Percentiles rank a stretch among this genome's conserved stretches.
phyloP scores from a whole-genome alignment of 2,329 filamentous ascomycete genomes.

The Fusarium abutilonis region DNA sequence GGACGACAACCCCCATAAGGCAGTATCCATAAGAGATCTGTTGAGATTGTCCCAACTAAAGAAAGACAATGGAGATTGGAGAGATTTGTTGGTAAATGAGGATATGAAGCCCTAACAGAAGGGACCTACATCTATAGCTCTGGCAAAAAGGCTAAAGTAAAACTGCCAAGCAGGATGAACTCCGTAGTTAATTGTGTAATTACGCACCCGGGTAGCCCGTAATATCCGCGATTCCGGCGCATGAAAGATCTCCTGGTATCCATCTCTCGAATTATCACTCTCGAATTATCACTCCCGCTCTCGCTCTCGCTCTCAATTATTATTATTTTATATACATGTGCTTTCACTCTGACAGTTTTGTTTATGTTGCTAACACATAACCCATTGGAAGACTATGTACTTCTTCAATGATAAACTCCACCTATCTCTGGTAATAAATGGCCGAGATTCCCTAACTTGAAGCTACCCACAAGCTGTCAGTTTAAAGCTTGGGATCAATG shows the following conservation, averaged over 20 bases:
- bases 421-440: not conserved
- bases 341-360: too few species aligned
- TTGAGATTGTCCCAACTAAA: slow-evolving; percentile 31
- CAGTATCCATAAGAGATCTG: slow-evolving; percentile 36
- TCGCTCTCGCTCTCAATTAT: too few species aligned
- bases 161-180: slow-evolving; percentile 30
- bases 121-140: slow-evolving; percentile 5
- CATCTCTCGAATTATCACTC: slow-evolving; percentile 13
- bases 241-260: slow-evolving; percentile 14
- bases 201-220: slow-evolving; percentile 16
- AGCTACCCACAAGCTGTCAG: slow-evolving; percentile 4
- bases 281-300: too few species aligned
- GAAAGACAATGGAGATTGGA: slow-evolving; percentile 1
- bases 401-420: too few species aligned
- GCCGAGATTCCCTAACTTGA: not conserved
- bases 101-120: slow-evolving; percentile 18
- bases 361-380: too few species aligned
- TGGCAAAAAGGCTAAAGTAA: slow-evolving; percentile 12
- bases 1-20: slow-evolving; percentile 35
- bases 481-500: slow-evolving; percentile 32
- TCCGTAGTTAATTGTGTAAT: slow-evolving; percentile 12
- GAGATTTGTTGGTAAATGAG: slow-evolving; percentile 18
- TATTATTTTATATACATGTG: not conserved
- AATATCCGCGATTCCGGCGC: slow-evolving; percentile 16
- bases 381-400: too few species aligned